Conservation (phyloP, 352 stramenopile species). For the Phytophthora foliorum region DNA sequence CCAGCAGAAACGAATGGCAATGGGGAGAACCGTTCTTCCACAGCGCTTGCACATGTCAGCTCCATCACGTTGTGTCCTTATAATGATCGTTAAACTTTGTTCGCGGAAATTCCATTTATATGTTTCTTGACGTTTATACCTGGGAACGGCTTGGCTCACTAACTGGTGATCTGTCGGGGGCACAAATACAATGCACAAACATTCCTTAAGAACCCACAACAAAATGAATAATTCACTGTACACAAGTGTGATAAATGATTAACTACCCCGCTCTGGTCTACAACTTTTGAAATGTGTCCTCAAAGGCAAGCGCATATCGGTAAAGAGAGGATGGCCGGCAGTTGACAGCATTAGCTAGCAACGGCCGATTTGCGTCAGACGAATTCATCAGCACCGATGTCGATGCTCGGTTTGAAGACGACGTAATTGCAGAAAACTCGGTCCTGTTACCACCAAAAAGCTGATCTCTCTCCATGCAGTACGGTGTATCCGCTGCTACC, state of each 20-base stretch:
- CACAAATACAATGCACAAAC: too few relatives aligned
- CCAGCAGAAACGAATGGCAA: conserved; percentile 24
- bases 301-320: conserved; percentile 29
- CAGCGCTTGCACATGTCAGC: neutral
- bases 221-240: neutral
- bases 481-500: conserved; percentile 26
- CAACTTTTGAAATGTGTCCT: conserved; percentile 32
- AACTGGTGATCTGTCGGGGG: too few relatives aligned
- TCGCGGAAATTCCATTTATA: conserved; percentile 2
- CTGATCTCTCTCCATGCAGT: conserved; percentile 26
- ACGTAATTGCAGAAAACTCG: conserved; percentile 5
- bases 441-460: conserved; percentile 22
- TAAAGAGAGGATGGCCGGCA: conserved; percentile 30
- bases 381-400: conserved; percentile 28
- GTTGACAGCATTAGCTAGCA: conserved; percentile 25
- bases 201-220: too few relatives aligned
- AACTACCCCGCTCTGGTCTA: neutral
- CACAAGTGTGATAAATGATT: neutral
- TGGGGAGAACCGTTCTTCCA: conserved; percentile 17
- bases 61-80: conserved; percentile 1
- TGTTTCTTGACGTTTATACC: neutral
- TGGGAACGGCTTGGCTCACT: too few relatives aligned
- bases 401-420: neutral
- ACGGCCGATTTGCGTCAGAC: conserved; percentile 13
- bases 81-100: neutral